Evolutionary conservation across 768 basidiomycete species (phyloP).

Genomic region (Mycena capillaripes): DNA sequence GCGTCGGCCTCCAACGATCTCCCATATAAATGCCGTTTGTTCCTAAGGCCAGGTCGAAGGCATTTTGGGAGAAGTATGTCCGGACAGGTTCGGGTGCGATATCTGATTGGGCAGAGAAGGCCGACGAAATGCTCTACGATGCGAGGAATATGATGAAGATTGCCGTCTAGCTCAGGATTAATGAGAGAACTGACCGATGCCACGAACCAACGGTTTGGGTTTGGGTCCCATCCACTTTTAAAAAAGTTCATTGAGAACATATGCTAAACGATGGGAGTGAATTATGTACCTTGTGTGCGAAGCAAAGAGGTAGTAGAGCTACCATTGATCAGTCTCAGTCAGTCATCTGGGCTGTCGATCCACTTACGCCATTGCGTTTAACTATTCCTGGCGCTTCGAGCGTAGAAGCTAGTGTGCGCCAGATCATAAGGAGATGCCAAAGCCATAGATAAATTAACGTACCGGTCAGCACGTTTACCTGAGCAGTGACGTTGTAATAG

Average conservation of each 20-base stretch:
- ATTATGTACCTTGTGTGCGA: conserved; percentile 60
- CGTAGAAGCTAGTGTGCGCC: conserved; percentile 56
- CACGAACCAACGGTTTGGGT: conserved; percentile 72
- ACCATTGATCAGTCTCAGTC: neutral
- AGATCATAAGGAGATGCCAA: neutral
- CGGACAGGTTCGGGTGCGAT: conserved; percentile 64
- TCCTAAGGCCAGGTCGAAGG: conserved; percentile 65
- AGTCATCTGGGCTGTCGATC: neutral
- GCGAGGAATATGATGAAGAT: neutral
- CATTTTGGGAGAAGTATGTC: conserved; percentile 76
- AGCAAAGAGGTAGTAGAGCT: conserved; percentile 66
- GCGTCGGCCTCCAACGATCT: conserved; percentile 69
- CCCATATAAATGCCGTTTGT: conserved; percentile 71
- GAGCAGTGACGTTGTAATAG: conserved; percentile 68
- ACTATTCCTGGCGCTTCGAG: conserved; percentile 75
- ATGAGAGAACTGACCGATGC: conserved; percentile 52
- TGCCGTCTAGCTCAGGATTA: neutral
- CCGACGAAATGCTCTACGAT: conserved; percentile 51
- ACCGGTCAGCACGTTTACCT: conserved; percentile 62
- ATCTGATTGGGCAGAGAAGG: conserved; percentile 71
- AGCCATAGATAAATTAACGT: conserved; percentile 20
- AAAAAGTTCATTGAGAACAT: neutral
- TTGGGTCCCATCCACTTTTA: conserved; percentile 65
- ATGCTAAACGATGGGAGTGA: neutral
- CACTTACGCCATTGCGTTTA: conserved; percentile 65